Conservation (phyloP, 78 protist species). For the Dictyostelium purpureum region DNA sequence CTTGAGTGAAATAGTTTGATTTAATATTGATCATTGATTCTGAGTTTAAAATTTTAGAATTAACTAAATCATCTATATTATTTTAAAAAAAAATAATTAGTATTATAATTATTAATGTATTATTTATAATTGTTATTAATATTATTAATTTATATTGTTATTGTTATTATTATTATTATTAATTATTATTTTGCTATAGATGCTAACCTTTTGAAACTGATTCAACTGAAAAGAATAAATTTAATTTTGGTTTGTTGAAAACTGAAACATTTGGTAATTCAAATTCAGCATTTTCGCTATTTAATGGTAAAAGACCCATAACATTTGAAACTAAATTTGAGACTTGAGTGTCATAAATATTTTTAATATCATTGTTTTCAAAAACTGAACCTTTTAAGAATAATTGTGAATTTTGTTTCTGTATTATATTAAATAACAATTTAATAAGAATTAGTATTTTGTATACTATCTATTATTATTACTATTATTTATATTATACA, state of each 20-base stretch:
- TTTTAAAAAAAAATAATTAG: background rate
- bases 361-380: background rate
- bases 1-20: slow-evolving; percentile 30
- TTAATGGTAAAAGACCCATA: slow-evolving; percentile 68
- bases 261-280: slow-evolving; percentile 45
- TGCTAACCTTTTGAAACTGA: background rate
- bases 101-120: background rate
- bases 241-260: slow-evolving; percentile 75
- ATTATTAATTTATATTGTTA: too few relatives aligned
- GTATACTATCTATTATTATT: background rate
- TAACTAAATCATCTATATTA: slow-evolving; percentile 12
- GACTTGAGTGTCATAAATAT: slow-evolving; percentile 36
- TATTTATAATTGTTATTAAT: background rate
- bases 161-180: background rate
- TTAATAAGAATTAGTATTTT: background rate
- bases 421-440: background rate
- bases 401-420: slow-evolving; percentile 23
- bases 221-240: slow-evolving; percentile 28
- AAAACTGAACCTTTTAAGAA: slow-evolving; percentile 53
- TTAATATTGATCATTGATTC: slow-evolving; percentile 16
- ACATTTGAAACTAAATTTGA: slow-evolving; percentile 37
- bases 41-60: slow-evolving; percentile 2
- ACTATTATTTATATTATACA: background rate
- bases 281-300: background rate
- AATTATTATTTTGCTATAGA: background rate